Conservation (phyloP, 1,284 basidiomycete species). For the Quambalaria eucalypti region DNA sequence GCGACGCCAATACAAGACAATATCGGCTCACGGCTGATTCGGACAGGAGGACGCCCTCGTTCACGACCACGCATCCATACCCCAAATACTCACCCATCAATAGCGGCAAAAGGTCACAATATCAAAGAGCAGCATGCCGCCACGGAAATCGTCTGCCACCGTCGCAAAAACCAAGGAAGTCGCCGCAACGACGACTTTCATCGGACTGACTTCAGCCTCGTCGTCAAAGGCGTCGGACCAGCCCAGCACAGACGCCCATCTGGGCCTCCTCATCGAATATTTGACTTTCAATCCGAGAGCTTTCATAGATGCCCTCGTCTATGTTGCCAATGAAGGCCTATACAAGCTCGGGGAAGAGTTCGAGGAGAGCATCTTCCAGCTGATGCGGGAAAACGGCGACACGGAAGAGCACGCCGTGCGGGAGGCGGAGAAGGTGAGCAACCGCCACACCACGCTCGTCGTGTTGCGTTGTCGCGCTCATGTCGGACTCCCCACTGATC, state of each 20-base stretch:
- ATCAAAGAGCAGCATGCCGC: too few relatives aligned
- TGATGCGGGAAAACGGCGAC: conserved; percentile 10
- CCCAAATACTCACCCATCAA: too few relatives aligned
- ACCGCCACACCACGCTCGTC: not conserved
- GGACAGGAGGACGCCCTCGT: too few relatives aligned
- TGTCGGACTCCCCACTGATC: not conserved
- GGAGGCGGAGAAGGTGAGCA: conserved; percentile 23
- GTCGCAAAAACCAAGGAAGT: too few relatives aligned
- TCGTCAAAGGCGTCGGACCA: too few relatives aligned
- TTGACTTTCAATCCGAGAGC: conserved; percentile 42
- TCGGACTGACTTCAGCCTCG: too few relatives aligned
- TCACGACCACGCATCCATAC: too few relatives aligned
- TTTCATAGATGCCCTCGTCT: conserved; percentile 39
- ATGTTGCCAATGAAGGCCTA: conserved; percentile 40
- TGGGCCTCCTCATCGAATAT: conserved; percentile 41
- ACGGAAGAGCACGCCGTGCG: conserved; percentile 16
- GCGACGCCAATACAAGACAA: too few relatives aligned
- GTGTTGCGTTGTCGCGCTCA: not conserved
- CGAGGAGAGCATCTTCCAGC: conserved; percentile 20
- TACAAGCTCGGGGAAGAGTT: conserved; percentile 33
- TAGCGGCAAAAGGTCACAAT: too few relatives aligned
- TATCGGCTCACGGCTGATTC: too few relatives aligned
- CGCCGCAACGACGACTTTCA: too few relatives aligned
- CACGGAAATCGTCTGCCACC: too few relatives aligned
- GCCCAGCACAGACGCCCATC: conserved; percentile 23